Base-by-base conservation (phyloP, 2,329 filamentous ascomycete species). In the Rutstroemia sp. region DNA sequence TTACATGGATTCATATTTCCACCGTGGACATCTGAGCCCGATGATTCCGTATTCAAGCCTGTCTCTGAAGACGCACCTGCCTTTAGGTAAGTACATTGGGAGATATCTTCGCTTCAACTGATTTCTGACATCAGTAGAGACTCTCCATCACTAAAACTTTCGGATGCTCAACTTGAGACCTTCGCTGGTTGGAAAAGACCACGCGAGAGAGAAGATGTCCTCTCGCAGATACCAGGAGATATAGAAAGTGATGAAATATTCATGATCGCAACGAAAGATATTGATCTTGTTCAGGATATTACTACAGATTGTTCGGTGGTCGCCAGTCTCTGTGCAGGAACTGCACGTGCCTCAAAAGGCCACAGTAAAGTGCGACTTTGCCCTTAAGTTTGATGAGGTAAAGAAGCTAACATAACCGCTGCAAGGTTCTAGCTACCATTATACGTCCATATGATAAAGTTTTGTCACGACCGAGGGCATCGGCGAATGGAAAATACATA, bases 231-330 rank as follows among this genome's bases (percentile, higher is more conserved):
- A 18, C 8, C 18, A 19, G 18, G 38, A 34, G 47, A 39, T 23
- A 53, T 51, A 21, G 38, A 52, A 45, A 68, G 68, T 3, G 78
- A 67, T 21, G 65, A 70, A 14, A 56, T 77, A 14, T 73, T 80
- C 10, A 88, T 89, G 83, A 71, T 74, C 48, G 75, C 79, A 16
- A 72, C 73, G 6, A 73, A 77, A 8, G 78, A 80, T 14, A 83
- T 88, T 59, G 92, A 99, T 71, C 79, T 99, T 7, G 91, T 96
- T 2, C 94, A 99, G 71, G 94, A 99, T 71, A 85, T 95, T 58
- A 92, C 92, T 5, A 95, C 92, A 0, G 94, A 99, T 70, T 99
- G 94, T 69, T 97, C 94, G 1, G 92, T 99, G 3, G 92, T 99
- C 27, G 94, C 94, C 16, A 96, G 94, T 69, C 78, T 99, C 5